These are phyloP conservation scores for Calonectria ilicicola DNA, from an alignment of 2,329 filamentous ascomycete genomes.

Conservation along the genomic window DNA sequence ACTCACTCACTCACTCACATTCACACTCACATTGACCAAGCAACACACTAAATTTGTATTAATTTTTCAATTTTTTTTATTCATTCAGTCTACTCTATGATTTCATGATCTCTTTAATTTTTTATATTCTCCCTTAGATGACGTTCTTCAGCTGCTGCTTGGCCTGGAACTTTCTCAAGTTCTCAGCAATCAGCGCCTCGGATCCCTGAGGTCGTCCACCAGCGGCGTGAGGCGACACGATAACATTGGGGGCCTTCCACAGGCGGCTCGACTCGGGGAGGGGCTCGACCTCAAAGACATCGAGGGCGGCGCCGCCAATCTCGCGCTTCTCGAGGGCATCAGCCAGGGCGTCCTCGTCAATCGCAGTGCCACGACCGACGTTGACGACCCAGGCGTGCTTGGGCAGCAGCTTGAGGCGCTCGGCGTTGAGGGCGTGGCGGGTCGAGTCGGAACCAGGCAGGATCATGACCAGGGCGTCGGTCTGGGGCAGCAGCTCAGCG, in stretches of 20 bases:
- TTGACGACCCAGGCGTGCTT: slow-evolving; percentile 69
- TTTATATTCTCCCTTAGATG: slow-evolving; percentile 31
- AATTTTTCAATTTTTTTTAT: slow-evolving; percentile 1
- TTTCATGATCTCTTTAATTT: slow-evolving; percentile 15
- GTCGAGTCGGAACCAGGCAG: slow-evolving; percentile 70
- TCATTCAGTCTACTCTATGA: slow-evolving; percentile 8
- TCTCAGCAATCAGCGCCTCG: slow-evolving; percentile 70
- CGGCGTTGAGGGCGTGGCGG: slow-evolving; percentile 64
- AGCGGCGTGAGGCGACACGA: slow-evolving; percentile 69
- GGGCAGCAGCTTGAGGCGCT: slow-evolving; percentile 65
- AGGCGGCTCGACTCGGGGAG: slow-evolving; percentile 57
- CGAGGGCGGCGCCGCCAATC: slow-evolving; percentile 62
- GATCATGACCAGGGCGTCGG: slow-evolving; percentile 77
- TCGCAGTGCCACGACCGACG: slow-evolving; percentile 61
- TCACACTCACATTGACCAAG: neutral
- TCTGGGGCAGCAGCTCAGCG: slow-evolving; percentile 63
- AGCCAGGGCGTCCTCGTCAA: slow-evolving; percentile 63
- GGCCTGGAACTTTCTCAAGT: slow-evolving; percentile 70
- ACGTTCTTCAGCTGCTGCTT: slow-evolving; percentile 70
- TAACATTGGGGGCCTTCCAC: slow-evolving; percentile 63
- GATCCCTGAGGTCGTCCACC: slow-evolving; percentile 71
- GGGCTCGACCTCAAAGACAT: slow-evolving; percentile 62
- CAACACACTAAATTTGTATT: slow-evolving; percentile 16
- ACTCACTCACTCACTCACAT: neutral
- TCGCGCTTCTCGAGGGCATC: slow-evolving; percentile 56